Percentiles rank a stretch among this genome's conserved stretches.
These are phyloP conservation scores for Aspergillus oerlinghausenensis DNA, from an alignment of 2,329 filamentous ascomycete genomes.

Conservation along the genomic window DNA sequence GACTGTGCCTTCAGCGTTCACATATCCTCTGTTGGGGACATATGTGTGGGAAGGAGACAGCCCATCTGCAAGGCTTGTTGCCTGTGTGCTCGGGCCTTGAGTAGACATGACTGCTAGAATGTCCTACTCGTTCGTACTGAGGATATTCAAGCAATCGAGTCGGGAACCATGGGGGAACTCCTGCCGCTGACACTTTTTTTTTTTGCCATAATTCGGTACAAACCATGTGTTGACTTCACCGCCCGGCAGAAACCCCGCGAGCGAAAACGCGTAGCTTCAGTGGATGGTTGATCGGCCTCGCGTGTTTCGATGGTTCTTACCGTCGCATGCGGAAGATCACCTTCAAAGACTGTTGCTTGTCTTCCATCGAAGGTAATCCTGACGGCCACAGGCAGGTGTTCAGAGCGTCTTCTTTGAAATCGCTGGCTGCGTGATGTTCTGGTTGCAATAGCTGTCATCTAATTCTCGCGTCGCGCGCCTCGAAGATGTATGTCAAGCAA, in stretches of 20 bases:
- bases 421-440: slow-evolving; percentile 27
- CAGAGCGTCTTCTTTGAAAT: slow-evolving; percentile 4
- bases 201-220: slow-evolving; percentile 19
- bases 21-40: slow-evolving; percentile 47
- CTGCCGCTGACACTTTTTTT: slow-evolving; percentile 10
- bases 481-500: slow-evolving; percentile 95
- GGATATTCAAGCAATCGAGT: background rate
- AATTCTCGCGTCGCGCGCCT: slow-evolving; percentile 25
- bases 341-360: slow-evolving; percentile 1
- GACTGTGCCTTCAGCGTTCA: slow-evolving; percentile 34
- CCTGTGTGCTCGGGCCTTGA: slow-evolving; percentile 15
- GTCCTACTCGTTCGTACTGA: background rate
- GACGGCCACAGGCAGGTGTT: background rate
- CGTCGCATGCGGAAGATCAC: slow-evolving; percentile 9
- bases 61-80: slow-evolving; percentile 39
- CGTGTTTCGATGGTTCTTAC: slow-evolving; percentile 14
- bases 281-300: slow-evolving; percentile 16
- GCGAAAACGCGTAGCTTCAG: slow-evolving; percentile 12
- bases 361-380: slow-evolving; percentile 2
- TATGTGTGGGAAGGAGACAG: slow-evolving; percentile 46
- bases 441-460: slow-evolving; percentile 19
- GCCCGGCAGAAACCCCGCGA: slow-evolving; percentile 37
- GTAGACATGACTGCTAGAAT: slow-evolving; percentile 21
- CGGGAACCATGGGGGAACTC: background rate
- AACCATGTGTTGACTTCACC: slow-evolving; percentile 18